Conservation (phyloP, 257 asterid species). For the Ballota nigra region DNA sequence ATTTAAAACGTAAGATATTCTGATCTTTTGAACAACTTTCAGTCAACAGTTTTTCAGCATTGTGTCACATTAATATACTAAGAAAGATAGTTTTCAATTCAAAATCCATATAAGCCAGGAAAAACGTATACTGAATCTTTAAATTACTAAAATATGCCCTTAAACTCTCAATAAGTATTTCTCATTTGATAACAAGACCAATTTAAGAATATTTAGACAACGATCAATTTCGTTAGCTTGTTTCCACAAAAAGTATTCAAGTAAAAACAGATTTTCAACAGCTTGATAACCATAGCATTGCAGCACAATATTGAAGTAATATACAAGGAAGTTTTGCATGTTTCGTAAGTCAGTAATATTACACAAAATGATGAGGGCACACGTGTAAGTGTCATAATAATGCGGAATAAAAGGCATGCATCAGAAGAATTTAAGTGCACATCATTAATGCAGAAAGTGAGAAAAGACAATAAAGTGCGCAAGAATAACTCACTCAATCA, state of each 20-base stretch:
- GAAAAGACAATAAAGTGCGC: neutral
- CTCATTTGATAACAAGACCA: neutral
- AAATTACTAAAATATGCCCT: neutral
- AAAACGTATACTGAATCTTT: neutral
- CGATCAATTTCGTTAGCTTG: neutral
- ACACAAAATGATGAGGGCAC: neutral
- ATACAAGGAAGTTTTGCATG: too few relatives aligned
- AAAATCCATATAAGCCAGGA: neutral
- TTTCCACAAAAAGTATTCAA: neutral
- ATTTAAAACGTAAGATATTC: neutral
- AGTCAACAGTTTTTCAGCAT: slow-evolving; percentile 14
- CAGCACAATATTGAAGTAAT: too few relatives aligned
- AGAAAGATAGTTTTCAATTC: neutral
- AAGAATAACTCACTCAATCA: slow-evolving; percentile 71
- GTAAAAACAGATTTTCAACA: neutral
- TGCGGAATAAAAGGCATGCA: too few relatives aligned
- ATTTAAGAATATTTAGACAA: neutral
- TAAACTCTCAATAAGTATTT: neutral
- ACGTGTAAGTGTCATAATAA: neutral
- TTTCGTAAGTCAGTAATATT: too few relatives aligned
- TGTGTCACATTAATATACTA: neutral
- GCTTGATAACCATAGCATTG: neutral
- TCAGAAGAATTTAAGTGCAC: neutral
- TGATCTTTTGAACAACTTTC: slow-evolving; percentile 7
- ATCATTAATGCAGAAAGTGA: neutral